Percentiles rank a stretch among this genome's conserved stretches.
Conservation (phyloP, 169 alveolate species). For the Eimeria sp. region DNA sequence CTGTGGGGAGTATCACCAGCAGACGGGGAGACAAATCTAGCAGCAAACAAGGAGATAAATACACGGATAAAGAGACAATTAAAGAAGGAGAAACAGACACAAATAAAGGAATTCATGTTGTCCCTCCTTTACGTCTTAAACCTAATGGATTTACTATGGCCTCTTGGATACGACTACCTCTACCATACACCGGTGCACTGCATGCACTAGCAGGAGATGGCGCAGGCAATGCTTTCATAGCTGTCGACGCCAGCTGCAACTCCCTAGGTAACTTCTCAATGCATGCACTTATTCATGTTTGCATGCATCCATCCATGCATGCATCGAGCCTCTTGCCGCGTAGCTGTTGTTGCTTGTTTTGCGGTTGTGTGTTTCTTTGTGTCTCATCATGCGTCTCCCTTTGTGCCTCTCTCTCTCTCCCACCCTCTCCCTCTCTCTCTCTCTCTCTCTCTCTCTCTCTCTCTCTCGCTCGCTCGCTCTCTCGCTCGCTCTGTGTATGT, state of each 20-base stretch:
- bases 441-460: background rate
- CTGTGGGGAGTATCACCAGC: background rate
- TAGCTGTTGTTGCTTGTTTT: background rate
- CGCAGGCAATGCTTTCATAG: slow-evolving; percentile 14
- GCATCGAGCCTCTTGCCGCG: background rate
- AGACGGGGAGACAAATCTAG: background rate
- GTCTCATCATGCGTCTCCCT: background rate
- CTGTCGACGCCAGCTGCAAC: background rate
- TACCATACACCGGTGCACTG: background rate
- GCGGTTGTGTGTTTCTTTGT: background rate
- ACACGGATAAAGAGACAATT: background rate
- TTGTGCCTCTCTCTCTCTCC: background rate
- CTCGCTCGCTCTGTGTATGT: background rate
- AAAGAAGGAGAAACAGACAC: background rate
- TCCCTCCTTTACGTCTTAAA: background rate
- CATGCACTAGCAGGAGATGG: slow-evolving; percentile 53
- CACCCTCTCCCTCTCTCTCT: background rate
- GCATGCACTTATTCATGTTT: background rate
- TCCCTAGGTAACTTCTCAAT: background rate
- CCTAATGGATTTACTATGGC: background rate
- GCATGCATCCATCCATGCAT: background rate
- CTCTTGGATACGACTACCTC: background rate
- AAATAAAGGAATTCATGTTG: background rate
- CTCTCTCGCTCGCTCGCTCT: background rate
- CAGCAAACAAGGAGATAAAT: background rate